These are phyloP conservation scores for Scortechinia acanthostroma DNA, from an alignment of 2,329 filamentous ascomycete genomes.

Conservation along the genomic window DNA sequence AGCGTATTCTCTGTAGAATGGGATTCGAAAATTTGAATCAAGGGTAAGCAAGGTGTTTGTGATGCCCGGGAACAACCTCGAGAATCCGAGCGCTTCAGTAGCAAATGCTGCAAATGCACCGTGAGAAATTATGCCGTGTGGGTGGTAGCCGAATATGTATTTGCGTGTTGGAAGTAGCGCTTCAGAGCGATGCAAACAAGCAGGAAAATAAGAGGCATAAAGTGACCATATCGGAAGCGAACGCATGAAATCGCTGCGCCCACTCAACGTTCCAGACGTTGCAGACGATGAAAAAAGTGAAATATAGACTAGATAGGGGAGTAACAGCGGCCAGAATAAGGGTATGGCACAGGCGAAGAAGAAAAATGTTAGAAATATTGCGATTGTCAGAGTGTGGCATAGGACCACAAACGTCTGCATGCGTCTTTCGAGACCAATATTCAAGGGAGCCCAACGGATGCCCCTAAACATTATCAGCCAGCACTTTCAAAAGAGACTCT, in stretches of 20 bases:
- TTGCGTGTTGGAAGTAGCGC: conserved; percentile 74
- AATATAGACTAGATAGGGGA: conserved; percentile 76
- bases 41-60: conserved; percentile 88
- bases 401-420: conserved; percentile 74
- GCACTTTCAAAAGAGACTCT: no score
- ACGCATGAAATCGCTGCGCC: conserved; percentile 70
- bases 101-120: conserved; percentile 89
- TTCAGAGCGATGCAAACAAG: conserved; percentile 76
- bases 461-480: no score
- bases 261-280: conserved; percentile 67
- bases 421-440: conserved; percentile 64
- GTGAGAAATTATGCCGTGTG: conserved; percentile 93
- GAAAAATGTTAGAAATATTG: conserved; percentile 69
- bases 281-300: conserved; percentile 68
- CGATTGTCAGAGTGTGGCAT: conserved; percentile 66
- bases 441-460: conserved; percentile 78
- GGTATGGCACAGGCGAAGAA: conserved; percentile 88
- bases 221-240: conserved; percentile 74
- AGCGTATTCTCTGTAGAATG: conserved; percentile 91
- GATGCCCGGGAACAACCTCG: conserved; percentile 83
- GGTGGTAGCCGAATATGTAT: conserved; percentile 96
- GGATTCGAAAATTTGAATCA: conserved; percentile 91
- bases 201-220: conserved; percentile 89
- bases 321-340: conserved; percentile 74
- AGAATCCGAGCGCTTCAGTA: conserved; percentile 83